Base-by-base conservation (phyloP, 192 early-diverging fungal species). In the Coemansia interrupta region DNA sequence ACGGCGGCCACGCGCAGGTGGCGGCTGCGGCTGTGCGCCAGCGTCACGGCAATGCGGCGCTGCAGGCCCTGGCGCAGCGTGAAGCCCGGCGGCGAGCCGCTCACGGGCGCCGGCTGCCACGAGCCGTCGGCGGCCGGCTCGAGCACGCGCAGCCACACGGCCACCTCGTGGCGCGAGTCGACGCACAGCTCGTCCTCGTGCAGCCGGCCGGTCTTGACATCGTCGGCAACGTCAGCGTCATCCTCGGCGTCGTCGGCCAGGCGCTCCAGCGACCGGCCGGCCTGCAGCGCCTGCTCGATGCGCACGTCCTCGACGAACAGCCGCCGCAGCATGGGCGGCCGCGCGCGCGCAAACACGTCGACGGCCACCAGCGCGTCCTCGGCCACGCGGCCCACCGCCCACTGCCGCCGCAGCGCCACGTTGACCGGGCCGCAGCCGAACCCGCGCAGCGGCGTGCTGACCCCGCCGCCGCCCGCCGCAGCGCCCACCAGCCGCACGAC, bases 11-110 rank as follows among this genome's bases (percentile, higher is more conserved):
- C 86, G 22, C 42, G 64, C 49, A 92, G 78, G 29, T 89, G 86
- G 3, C 63, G 60, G 52, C 88, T 88, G 58, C 86, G 82, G 20
- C 82, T 83, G 60, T 92, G 90, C 0, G 78, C 81, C n/a, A 92
- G 38, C 0, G 75, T 73, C 41, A 90, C 46, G 29, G 80, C 56
- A 39, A 92, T 74, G 11, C 89, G 85, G 6, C 88, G 76, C 68
- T 90, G 89, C 18, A 92, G 48, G 9, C 90, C 90, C 73, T 92
- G 90, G 53, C 84, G 80, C 53, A 92, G 68, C 18, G 79, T 45
- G 60, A 89, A 88, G 1, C 83, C 82, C 18, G 46, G 17, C 80
- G 81, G 14, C 64, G 61, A 64, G 78, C 83, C 38, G 72, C 54
- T 4, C 26, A 26, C 26, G 26, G 26, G 2, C 2, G 26, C 24